Base-by-base conservation (phyloP, 2,329 filamentous ascomycete species). In the Cytospora mali region DNA sequence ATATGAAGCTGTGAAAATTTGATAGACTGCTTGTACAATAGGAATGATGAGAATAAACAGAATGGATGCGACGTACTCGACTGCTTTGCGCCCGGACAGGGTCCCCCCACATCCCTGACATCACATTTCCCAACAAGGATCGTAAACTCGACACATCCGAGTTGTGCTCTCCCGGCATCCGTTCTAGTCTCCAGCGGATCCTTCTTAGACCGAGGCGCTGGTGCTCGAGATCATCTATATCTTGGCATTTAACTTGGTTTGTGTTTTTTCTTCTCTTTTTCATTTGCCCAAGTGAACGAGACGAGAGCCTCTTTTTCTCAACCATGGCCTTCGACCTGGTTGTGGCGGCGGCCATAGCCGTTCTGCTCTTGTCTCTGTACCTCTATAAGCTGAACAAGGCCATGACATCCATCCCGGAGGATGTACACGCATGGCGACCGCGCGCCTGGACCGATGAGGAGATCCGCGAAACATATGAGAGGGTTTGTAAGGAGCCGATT, bases 381-480 rank as follows among this genome's bases (percentile, higher is more conserved):
- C 66, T 79, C 6, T 70, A 73, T 53, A 71, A 73, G 46, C 67
- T 79, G 59, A 79, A 81, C 64, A 68, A 67, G 53, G 70, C 72
- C 52, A 71, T 80, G 66, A 68, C 64, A 23, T 68, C 66, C 18
- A 75, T 75, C 11, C 78, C 79, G 7, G 71, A 72, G 1, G 74
- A 75, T 62, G 72, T 72, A 52, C 69, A 65, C 31, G 71, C 73
- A 63, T 67, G 71, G 39, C 70, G 69, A 60, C 72, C 71, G 52
- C 65, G 69, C 35, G 72, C 70, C 21, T 81, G 75, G 78, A 77
- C 75, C 23, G 69, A 68, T 4, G 68, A 76, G 10, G 66, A 74
- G 50, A 66, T 79, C n/a, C 70, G 68, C 52, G 68, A 71, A 29
- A 75, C 74, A 2, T 78, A 76, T 61, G 67, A 73, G 48, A 70